These are phyloP conservation scores for Salix suchowensis DNA, from an alignment of 345 rosid species.

Conservation along the genomic window DNA sequence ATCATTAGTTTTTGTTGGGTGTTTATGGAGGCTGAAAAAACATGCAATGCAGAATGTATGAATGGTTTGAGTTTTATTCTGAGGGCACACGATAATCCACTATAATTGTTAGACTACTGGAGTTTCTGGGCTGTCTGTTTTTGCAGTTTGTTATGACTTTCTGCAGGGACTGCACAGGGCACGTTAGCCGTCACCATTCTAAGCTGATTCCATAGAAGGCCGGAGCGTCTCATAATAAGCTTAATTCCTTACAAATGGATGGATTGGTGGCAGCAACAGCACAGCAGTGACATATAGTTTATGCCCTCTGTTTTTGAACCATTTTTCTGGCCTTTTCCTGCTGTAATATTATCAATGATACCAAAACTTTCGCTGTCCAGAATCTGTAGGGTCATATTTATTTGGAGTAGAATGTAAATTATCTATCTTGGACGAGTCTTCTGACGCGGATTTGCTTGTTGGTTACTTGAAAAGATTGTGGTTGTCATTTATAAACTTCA, in stretches of 20 bases:
- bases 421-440: not conserved
- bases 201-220: slow-evolving; percentile 5
- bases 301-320: not conserved
- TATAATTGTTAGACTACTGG: not conserved
- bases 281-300: not conserved
- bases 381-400: not conserved
- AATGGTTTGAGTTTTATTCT: not conserved
- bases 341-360: not conserved
- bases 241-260: not conserved
- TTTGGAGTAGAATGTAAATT: not conserved
- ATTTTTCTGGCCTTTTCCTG: not conserved
- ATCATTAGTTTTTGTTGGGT: not conserved
- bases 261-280: slow-evolving; percentile 8
- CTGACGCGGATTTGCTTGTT: too few species aligned
- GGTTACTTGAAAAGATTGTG: too few species aligned
- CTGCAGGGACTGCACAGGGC: slow-evolving; percentile 22
- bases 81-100: not conserved
- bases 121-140: slow-evolving; percentile 1
- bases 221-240: not conserved
- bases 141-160: slow-evolving; percentile 21
- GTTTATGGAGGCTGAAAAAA: not conserved
- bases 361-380: too few species aligned
- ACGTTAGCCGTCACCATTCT: not conserved
- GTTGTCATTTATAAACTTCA: too few species aligned
- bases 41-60: not conserved